Evolutionary conservation across 73 alveolate genomes (phyloP).

Genomic region (Diophrys sp.): DNA sequence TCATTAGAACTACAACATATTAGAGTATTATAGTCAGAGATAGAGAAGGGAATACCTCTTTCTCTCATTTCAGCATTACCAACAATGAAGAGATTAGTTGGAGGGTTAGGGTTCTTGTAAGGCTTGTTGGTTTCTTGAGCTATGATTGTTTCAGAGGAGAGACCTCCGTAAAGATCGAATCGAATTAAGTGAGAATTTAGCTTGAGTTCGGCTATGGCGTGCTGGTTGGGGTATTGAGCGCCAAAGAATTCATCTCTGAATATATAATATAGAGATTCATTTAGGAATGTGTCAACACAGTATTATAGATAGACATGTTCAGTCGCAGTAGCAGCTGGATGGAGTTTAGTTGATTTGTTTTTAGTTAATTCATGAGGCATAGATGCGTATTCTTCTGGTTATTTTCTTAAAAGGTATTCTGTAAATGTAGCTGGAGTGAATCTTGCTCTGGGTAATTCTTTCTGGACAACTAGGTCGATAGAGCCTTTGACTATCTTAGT

Average conservation of each 20-base stretch:
- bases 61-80: slow-evolving; percentile 60
- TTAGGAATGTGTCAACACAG: slow-evolving; percentile 44
- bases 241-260: slow-evolving; percentile 45
- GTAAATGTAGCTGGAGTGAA: background rate
- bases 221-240: slow-evolving; percentile 47
- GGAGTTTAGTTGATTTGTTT: background rate
- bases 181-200: slow-evolving; percentile 46
- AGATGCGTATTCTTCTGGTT: background rate
- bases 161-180: slow-evolving; percentile 57
- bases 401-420: background rate
- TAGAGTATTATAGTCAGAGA: slow-evolving; percentile 40
- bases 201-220: slow-evolving; percentile 38
- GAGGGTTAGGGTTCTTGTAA: slow-evolving; percentile 44
- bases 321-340: slow-evolving; percentile 28
- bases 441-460: background rate
- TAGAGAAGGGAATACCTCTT: slow-evolving; percentile 44
- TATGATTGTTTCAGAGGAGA: slow-evolving; percentile 36
- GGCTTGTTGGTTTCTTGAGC: slow-evolving; percentile 43
- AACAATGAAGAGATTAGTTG: slow-evolving; percentile 28
- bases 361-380: background rate
- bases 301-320: slow-evolving; percentile 32
- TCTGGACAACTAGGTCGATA: slow-evolving; percentile 22
- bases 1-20: slow-evolving; percentile 26
- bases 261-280: slow-evolving; percentile 39
- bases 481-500: slow-evolving; percentile 29